A percentile compares a stretch with the other conserved stretches of the same genome.
phyloP scores from a whole-genome alignment of 208 protist species.

The Crithidia bombi region DNA sequence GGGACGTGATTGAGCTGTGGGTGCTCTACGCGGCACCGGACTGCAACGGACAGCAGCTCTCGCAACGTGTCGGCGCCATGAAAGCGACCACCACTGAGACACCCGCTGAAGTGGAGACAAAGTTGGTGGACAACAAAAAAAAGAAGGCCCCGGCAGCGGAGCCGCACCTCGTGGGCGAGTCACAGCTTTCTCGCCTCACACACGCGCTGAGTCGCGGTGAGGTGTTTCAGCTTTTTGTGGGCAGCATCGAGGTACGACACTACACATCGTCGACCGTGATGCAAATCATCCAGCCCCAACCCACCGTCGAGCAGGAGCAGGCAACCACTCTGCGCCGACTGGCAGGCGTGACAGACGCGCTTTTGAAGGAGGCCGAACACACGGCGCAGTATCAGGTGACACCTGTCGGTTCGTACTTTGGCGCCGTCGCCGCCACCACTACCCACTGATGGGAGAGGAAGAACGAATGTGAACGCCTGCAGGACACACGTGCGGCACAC shows the following conservation, averaged over 20 bases:
- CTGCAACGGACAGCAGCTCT: conserved; percentile 65
- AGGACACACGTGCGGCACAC: background rate
- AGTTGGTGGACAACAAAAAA: conserved; percentile 31
- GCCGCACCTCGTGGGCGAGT: conserved; percentile 24
- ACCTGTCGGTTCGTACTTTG: conserved; percentile 69
- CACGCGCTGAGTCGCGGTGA: conserved; percentile 35
- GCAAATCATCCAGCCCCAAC: conserved; percentile 63
- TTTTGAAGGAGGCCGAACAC: conserved; percentile 38
- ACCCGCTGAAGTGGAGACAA: background rate
- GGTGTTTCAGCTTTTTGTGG: conserved; percentile 73
- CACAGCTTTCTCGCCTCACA: conserved; percentile 12
- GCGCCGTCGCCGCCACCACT: conserved; percentile 6
- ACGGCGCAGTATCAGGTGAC: conserved; percentile 29
- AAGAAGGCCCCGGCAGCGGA: conserved; percentile 15
- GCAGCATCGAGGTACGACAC: conserved; percentile 68
- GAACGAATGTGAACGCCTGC: background rate
- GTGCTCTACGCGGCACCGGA: conserved; percentile 83
- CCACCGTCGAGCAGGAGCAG: conserved; percentile 60
- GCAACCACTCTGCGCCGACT: conserved; percentile 59
- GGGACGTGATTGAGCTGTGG: conserved; percentile 73
- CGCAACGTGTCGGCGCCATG: conserved; percentile 32
- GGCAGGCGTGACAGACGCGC: conserved; percentile 60
- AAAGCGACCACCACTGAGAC: background rate
- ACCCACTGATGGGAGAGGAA: background rate
- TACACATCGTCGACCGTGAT: conserved; percentile 35